Evolutionary conservation across 495 filamentous ascomycete genomes (phyloP).

Genomic region (Penicillium waksmanii): DNA sequence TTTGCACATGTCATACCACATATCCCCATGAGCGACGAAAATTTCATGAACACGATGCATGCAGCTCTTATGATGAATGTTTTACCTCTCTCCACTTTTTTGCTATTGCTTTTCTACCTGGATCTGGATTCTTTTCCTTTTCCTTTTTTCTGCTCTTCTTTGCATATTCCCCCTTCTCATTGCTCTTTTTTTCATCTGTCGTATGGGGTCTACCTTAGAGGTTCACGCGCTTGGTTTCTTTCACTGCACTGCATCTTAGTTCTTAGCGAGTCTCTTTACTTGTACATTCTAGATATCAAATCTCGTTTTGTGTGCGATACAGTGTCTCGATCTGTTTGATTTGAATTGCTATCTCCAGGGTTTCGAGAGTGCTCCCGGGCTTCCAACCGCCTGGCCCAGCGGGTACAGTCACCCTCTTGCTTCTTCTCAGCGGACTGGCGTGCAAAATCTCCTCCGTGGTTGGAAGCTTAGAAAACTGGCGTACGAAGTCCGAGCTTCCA

Average conservation of each 20-base stretch:
- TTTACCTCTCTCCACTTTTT: background rate
- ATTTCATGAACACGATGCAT: slow-evolving; percentile 5
- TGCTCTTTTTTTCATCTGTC: background rate
- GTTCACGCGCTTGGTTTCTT: background rate
- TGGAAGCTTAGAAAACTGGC: too few relatives aligned
- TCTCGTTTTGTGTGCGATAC: too few relatives aligned
- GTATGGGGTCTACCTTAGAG: background rate
- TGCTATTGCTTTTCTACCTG: background rate
- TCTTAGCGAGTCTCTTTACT: background rate
- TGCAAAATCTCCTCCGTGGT: too few relatives aligned
- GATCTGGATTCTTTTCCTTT: background rate
- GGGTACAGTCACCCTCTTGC: too few relatives aligned
- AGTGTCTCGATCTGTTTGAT: too few relatives aligned
- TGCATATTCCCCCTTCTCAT: background rate
- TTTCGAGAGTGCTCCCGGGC: too few relatives aligned
- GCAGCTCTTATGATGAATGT: background rate
- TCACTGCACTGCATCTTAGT: background rate
- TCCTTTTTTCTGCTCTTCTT: background rate
- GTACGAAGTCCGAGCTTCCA: too few relatives aligned
- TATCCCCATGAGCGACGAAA: slow-evolving; percentile 12
- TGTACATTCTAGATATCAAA: slow-evolving; percentile 3
- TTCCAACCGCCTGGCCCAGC: too few relatives aligned
- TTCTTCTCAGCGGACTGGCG: too few relatives aligned
- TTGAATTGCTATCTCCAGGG: too few relatives aligned
- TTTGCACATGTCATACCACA: background rate